These are phyloP conservation scores for Cladosporium sp. DNA, from an alignment of 2,329 filamentous ascomycete genomes.

Conservation along the genomic window DNA sequence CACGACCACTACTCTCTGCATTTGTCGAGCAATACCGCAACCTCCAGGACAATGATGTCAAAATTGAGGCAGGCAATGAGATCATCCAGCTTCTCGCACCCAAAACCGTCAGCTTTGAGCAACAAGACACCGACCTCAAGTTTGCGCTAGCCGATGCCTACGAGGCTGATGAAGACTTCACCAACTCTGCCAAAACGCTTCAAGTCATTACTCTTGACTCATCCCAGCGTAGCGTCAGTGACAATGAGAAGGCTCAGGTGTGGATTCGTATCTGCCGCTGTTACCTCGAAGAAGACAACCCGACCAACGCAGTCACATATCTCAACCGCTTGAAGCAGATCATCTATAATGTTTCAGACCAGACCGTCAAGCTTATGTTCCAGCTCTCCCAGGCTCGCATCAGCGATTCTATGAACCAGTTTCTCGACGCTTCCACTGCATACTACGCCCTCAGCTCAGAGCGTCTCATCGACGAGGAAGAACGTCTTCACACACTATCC, in stretches of 20 bases:
- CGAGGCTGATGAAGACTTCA: conserved; percentile 78
- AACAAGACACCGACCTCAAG: conserved; percentile 77
- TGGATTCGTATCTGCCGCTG: conserved; percentile 95
- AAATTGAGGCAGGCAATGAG: conserved; percentile 71
- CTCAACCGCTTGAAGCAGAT: conserved; percentile 95
- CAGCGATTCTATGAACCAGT: conserved; percentile 83
- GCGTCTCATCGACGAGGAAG: conserved; percentile 76
- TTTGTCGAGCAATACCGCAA: conserved; percentile 65
- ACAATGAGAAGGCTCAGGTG: conserved; percentile 77
- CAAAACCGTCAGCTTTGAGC: conserved; percentile 73
- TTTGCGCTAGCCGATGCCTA: conserved; percentile 80
- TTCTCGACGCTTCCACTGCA: conserved; percentile 80
- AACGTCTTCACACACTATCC: conserved; percentile 78
- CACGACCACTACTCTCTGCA: conserved; percentile 66
- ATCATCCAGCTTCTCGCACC: conserved; percentile 68
- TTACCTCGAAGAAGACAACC: conserved; percentile 92
- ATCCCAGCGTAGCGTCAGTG: conserved; percentile 79
- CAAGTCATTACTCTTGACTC: conserved; percentile 85
- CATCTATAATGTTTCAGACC: conserved; percentile 74
- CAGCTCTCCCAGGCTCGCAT: conserved; percentile 90
- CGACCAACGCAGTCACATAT: conserved; percentile 78
- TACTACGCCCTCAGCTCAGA: conserved; percentile 87
- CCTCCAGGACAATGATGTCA: conserved; percentile 63
- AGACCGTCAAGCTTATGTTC: conserved; percentile 78
- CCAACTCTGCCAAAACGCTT: conserved; percentile 73